Evolutionary conservation across 148 eudicot genomes (phyloP).

Genomic region (Chenopodium formosanum): DNA sequence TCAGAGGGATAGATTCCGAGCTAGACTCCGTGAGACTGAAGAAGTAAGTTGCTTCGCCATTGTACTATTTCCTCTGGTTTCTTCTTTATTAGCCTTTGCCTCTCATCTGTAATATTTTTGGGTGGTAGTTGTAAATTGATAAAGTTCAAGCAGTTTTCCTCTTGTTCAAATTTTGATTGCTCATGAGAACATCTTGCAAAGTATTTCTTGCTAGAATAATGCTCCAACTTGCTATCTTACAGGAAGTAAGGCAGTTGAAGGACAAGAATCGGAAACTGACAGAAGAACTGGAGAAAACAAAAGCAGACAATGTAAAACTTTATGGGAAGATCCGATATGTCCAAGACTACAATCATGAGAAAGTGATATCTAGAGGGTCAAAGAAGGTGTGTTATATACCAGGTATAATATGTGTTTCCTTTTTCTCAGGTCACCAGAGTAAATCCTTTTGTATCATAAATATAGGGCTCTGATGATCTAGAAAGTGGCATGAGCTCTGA

Average conservation of each 20-base stretch:
- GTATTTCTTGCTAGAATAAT: neutral
- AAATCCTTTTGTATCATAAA: constrained; percentile 13
- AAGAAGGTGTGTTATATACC: constrained; percentile 57
- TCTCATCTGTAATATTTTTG: neutral
- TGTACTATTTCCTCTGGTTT: neutral
- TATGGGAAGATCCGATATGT: constrained; percentile 98
- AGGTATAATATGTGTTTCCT: constrained; percentile 4
- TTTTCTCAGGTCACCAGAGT: constrained; percentile 18
- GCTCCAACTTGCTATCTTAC: constrained; percentile 1
- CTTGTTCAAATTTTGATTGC: neutral
- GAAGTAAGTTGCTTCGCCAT: constrained; percentile 50
- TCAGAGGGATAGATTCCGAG: constrained; percentile 93
- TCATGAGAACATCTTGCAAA: neutral
- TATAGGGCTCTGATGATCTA: constrained; percentile 82
- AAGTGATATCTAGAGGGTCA: constrained; percentile 94
- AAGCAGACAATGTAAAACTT: constrained; percentile 97
- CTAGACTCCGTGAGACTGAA: constrained; percentile 90
- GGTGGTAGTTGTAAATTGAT: neutral
- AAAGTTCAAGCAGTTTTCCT: neutral
- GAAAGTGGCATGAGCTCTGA: constrained; percentile 95
- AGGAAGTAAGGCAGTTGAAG: constrained; percentile 91
- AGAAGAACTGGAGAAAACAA: constrained; percentile 80
- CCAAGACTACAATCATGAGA: constrained; percentile 92
- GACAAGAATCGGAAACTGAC: constrained; percentile 77
- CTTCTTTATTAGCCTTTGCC: neutral